A percentile compares a stretch with the other conserved stretches of the same genome.
These are phyloP conservation scores for Medakamo hakoo DNA, from an alignment of 139 green algal genomes.

Conservation along the genomic window DNA sequence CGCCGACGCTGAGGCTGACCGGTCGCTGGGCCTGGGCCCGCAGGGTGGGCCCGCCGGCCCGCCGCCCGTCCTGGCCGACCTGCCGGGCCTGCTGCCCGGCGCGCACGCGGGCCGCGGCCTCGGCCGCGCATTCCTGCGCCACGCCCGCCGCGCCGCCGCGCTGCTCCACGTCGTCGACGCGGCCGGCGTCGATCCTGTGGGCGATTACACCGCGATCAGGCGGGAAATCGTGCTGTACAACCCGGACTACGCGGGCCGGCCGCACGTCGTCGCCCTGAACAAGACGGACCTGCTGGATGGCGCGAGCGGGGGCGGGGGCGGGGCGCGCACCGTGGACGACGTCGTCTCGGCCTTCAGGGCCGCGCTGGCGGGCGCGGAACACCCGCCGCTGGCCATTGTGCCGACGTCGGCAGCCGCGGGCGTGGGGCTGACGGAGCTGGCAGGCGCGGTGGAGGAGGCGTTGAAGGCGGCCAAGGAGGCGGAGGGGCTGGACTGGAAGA, in stretches of 20 bases:
- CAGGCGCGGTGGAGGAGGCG: neutral
- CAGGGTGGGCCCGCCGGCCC: neutral
- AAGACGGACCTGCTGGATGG: neutral
- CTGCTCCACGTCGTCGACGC: slow-evolving; percentile 50
- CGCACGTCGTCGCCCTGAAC: neutral
- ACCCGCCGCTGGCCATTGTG: neutral
- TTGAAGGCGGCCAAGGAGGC: neutral
- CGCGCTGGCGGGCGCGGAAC: neutral
- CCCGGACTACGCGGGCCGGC: neutral
- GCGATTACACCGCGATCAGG: neutral
- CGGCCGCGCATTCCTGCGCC: slow-evolving; percentile 51
- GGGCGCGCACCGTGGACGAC: neutral
- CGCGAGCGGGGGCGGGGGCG: too few relatives aligned
- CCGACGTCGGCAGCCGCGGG: neutral
- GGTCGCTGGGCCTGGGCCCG: too few relatives aligned
- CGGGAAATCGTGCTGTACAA: neutral
- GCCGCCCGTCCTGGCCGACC: slow-evolving; percentile 35
- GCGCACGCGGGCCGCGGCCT: slow-evolving; percentile 30
- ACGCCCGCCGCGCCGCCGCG: slow-evolving; percentile 36
- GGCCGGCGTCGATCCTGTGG: slow-evolving; percentile 1
- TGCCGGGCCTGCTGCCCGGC: slow-evolving; percentile 40
- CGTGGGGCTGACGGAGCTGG: neutral
- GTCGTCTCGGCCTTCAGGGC: neutral
- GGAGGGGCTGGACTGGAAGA: neutral
- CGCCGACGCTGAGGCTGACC: too few relatives aligned